phyloP scores from a whole-genome alignment of 352 stramenopile species.

The Phytophthora hybrid region DNA sequence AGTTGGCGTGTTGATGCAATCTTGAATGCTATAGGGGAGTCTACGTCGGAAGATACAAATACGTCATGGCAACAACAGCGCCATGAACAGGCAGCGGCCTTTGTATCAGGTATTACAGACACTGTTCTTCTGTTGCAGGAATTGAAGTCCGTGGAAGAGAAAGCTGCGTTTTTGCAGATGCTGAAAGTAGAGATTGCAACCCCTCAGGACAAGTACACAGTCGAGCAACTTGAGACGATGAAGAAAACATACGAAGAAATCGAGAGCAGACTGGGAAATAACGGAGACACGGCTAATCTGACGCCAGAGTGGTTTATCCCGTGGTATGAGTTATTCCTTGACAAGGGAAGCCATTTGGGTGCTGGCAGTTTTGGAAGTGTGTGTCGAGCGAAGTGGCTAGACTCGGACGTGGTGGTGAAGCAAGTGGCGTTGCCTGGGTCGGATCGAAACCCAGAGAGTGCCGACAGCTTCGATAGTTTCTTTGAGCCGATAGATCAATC shows the following conservation, averaged over 20 bases:
- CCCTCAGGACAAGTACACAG: background rate
- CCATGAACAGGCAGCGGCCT: background rate
- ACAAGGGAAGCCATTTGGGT: background rate
- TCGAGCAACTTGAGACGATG: background rate
- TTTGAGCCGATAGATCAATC: background rate
- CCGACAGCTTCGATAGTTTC: background rate
- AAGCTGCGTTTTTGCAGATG: background rate
- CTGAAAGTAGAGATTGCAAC: background rate
- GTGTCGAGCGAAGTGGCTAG: background rate
- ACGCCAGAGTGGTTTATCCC: background rate
- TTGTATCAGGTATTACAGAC: background rate
- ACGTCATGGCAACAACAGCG: background rate
- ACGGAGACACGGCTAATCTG: background rate
- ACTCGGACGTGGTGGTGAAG: background rate
- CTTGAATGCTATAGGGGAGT: background rate
- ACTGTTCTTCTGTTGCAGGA: background rate
- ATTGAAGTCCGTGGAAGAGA: background rate
- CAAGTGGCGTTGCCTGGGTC: background rate
- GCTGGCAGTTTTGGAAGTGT: background rate
- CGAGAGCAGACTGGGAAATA: background rate
- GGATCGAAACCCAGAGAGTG: background rate
- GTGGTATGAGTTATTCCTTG: background rate
- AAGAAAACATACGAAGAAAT: background rate
- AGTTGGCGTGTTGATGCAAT: background rate
- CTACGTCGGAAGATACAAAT: background rate